Evolutionary conservation across 805 yeast genomes (phyloP), one percentile per base, ranked within the genome.

Genomic region (Cyberlindnera japonica): DNA sequence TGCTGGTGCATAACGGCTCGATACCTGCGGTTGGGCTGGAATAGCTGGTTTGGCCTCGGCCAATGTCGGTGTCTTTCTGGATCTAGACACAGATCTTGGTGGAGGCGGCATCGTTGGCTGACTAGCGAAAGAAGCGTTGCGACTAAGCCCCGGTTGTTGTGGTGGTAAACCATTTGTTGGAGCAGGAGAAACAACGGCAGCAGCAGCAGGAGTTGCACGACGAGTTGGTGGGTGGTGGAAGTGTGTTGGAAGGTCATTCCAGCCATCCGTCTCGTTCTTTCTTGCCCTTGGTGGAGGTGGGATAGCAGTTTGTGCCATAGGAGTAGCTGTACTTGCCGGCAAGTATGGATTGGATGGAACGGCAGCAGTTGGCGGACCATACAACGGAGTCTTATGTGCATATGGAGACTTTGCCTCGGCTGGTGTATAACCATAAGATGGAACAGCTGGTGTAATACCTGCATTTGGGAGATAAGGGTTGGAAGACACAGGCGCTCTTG

Each of bases 201-300:
- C 64, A 6, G 75, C 64, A 14, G 78, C 68, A 16, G 75, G 71
- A 22, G 72, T 65, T 27, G 72, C 65, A 37, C 73, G 72, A 9
- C 71, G 61, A 21, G 63, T 22, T 23, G 51, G 49, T 30, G 45
- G 49, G 19, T 53, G 55, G 34, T 71, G 71, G 62, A 72, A 72
- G 9, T 70, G 63, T 10, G 75, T 69, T 36, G 88, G 87, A 45
- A 81, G 63, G 54, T 80, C 86, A 51, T 80, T 81, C 87, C 88
- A 81, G 4, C 86, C 87, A 27, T 80, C 85, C 27, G 74, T 74
- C 31, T 76, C 76, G 39, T 61, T 62, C 41, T 69, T 72, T 51
- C 48, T 51, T 19, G 57, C 61, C 30, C 58, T 61, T 24, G 58
- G 49, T 33, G 62, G 61, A 16, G 58, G 45, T 26, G 65, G 54